Base-by-base conservation (phyloP, 768 basidiomycete species). In the Polyporus arcularius region DNA sequence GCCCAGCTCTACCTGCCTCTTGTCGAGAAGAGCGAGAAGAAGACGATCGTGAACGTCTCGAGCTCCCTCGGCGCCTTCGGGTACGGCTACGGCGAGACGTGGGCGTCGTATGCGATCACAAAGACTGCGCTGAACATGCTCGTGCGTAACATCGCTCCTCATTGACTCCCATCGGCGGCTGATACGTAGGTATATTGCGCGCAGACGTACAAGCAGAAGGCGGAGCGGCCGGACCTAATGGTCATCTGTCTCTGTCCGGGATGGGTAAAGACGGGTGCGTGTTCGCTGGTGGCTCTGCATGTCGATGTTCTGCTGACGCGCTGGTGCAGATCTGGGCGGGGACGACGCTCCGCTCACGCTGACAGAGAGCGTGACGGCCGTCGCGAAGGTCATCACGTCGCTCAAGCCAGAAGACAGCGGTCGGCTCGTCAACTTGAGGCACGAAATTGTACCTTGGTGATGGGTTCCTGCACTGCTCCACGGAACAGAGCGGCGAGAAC, bases 91-190 rank as follows among this genome's bases (percentile, higher is more conserved):
- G 64, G 48, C 3, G 60, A 55, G 1, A 60, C 57, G 46, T 51
- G 60, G 42, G 56, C 74, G 26, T 70, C 70, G 26, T 79, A 79
- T 59, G 68, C 67, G 15, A 71, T 77, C 53, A 72, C 67, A 26
- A 78, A 79, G 65, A 67, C 71, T 1, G 76, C 73, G 14, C 63
- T 78, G 32, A 77, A 77, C 56, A 79, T 78, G 78, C 66, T 78
- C 51, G 51, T 43, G 48, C 55, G 52, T 51, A 72, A 74, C 57
- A n/a, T 67, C 32, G 21, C 21, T 26, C 21, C 21, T 26, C 21
- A 26, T 26, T 26, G 21, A 26, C 21, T 26, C 21, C 21, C 21
- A 26, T 26, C 21, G 21, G 21, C 21, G 21, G 21, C 21, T 28
- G 39, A 16, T 11, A 21, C 40, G 39, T 35, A 28, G 30, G 1